Evolutionary conservation across 305 asterid genomes (phyloP).

Genomic region (Withania somnifera): DNA sequence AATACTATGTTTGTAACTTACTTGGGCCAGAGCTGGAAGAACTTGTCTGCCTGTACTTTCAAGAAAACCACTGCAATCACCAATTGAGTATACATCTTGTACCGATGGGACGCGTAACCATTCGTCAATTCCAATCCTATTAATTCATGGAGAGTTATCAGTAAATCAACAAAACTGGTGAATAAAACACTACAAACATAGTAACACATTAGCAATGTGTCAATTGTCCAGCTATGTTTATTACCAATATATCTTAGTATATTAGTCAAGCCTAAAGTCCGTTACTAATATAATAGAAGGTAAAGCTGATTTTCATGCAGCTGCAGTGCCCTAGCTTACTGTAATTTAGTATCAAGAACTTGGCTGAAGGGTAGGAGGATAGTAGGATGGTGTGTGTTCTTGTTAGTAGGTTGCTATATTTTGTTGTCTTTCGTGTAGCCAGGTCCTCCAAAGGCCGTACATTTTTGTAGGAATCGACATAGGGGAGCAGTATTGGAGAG

Average conservation of each 20-base stretch:
- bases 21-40: constrained; percentile 97
- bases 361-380: too few relatives aligned
- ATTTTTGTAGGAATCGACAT: too few relatives aligned
- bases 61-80: constrained; percentile 91
- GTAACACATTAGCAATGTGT: background rate
- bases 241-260: too few relatives aligned
- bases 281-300: background rate
- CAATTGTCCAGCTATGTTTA: too few relatives aligned
- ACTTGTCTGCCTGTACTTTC: constrained; percentile 81
- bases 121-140: constrained; percentile 90
- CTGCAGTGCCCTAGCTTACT: background rate
- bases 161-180: background rate
- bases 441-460: too few relatives aligned
- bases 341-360: background rate
- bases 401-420: too few relatives aligned
- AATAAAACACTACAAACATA: background rate
- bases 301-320: background rate
- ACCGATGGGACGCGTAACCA: constrained; percentile 82
- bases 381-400: too few relatives aligned
- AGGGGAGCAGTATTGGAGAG: too few relatives aligned
- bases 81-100: constrained; percentile 72
- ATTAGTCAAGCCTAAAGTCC: too few relatives aligned
- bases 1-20: constrained; percentile 1
- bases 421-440: too few relatives aligned
- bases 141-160: constrained; percentile 2